Evolutionary conservation across 1,139 yeast genomes (phyloP).

Genomic region (Diutina catenulata): DNA sequence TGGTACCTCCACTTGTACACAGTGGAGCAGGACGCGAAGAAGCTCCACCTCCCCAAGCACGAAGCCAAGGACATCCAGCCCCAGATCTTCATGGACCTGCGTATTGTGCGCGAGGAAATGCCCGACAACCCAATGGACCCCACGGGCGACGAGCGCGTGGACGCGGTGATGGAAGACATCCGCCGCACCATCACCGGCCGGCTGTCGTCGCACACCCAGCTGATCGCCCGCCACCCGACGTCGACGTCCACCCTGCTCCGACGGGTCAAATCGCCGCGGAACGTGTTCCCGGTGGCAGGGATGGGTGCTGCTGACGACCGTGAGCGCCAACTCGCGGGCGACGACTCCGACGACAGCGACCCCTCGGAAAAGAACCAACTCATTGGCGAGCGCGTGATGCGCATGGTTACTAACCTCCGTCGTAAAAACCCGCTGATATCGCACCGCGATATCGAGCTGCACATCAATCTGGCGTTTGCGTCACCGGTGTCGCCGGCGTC

Average conservation of each 20-base stretch:
- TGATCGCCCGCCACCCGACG: background rate
- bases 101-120: constrained; percentile 43
- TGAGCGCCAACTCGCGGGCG: constrained; percentile 45
- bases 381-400: background rate
- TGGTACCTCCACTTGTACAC: constrained; percentile 60
- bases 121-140: constrained; percentile 1
- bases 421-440: background rate
- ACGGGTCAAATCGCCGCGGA: constrained; percentile 45
- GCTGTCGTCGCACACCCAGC: background rate
- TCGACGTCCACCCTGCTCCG: constrained; percentile 9
- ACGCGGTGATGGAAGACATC: background rate
- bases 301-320: constrained; percentile 53
- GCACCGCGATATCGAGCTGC: constrained; percentile 4
- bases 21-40: constrained; percentile 55
- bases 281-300: constrained; percentile 69
- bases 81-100: constrained; percentile 59
- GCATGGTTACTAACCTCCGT: background rate
- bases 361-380: background rate
- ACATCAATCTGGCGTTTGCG: background rate
- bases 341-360: constrained; percentile 7
- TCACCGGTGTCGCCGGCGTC: too few species aligned
- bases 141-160: constrained; percentile 1
- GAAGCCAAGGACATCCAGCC: constrained; percentile 75
- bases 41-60: constrained; percentile 49
- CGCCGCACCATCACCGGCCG: background rate